Base-by-base conservation (phyloP, 2,329 filamentous ascomycete species). In the Pestalotiopsis sp. region DNA sequence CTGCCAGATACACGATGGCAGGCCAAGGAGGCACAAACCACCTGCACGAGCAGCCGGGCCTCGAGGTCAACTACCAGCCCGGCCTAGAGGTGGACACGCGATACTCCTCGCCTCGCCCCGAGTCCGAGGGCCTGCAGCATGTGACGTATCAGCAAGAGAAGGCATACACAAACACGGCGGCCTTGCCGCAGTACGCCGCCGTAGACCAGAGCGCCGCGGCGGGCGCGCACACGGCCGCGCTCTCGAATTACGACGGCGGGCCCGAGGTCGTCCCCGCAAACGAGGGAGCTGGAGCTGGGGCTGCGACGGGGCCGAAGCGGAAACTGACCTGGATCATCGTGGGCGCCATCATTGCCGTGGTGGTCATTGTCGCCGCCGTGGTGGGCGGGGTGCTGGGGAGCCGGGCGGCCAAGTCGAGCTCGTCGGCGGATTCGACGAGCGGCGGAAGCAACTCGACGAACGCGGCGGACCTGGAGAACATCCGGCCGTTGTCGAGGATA, bases 311-410 rank as follows among this genome's bases (percentile, higher is more conserved):
- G 14, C 12, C 11, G 11, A 58, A 20, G 12, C 17, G 64, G 52
- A 60, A 36, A 41, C 6, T 27, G 4, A 2, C 57, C 17, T 69
- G 68, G 68, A 64, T 69, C 5, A 39, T 56, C 17, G 45, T 66
- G 20, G 68, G 68, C 23, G 67, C 59, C 39, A 31, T 60, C 14
- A 56, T 61, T 4, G 64, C 64, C 9, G 4, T 64, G 5, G 1
- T 69, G 3, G 49, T 67, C 6, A 56, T 69, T n/a, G 13, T 63
- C 11, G 68, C 23, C 23, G 64, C 64, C 31, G 68, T 69, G 17
- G n/a, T 69, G 3, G 68, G 68, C 12, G 68, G 68, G 1, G 64
- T 69, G 14, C 4, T 69, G n/a, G 68, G 68, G 3, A 67, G 59
- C 13, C 63, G 67, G 3, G 57, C 63, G 4, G 20, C 67, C 20